Base-by-base conservation (phyloP, 495 filamentous ascomycete species). In the Aspergillus kassunensis region DNA sequence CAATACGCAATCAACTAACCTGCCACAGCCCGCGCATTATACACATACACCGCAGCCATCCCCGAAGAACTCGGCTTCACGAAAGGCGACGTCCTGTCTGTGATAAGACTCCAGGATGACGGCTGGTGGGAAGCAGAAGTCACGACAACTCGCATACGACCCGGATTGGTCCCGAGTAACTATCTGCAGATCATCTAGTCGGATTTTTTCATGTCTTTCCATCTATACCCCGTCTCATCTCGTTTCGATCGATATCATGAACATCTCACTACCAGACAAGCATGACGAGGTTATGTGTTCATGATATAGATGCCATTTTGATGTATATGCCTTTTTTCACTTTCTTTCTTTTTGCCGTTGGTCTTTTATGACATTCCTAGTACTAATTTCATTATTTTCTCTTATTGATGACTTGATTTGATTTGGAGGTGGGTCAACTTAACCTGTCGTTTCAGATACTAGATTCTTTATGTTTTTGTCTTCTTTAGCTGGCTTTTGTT, bases 81-180 rank as follows among this genome's bases (percentile, higher is more conserved):
- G 10, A 97, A 97, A 70, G 95, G 95, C 42, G 95, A 99, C 63
- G 77, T 89, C 44, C 73, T 99, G 7, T 89, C 92, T 1, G 83
- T 99, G n/a, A 71, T 95, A 29, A 78, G 90, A 55, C 82, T 91
- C 52, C 95, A 99, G 66, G 95, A 99, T 69, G 95, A 99, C 63
- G 95, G 95, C 10, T 99, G 95, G 95, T 99, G 95, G 95, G 93
- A 97, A 75, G 93, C 95, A 12, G 91, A 97, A 70, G 81, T 96
- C 46, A 88, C 90, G 44, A 88, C 88, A 0, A 83, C 81, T 58
- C 84, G 84, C 21, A 78, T 81, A 16, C 78, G 83, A 58, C 73
- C 87, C 10, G 95, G 95, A 20, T 74, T 99, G 62, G 95, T 97
- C 45, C 95, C 95, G 19, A 96, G 91, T 70, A 99, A 99, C 69